Evolutionary conservation across 345 rosid species (phyloP), one percentile per base, ranked within the genome.

Genomic region (Cochlearia excelsa): DNA sequence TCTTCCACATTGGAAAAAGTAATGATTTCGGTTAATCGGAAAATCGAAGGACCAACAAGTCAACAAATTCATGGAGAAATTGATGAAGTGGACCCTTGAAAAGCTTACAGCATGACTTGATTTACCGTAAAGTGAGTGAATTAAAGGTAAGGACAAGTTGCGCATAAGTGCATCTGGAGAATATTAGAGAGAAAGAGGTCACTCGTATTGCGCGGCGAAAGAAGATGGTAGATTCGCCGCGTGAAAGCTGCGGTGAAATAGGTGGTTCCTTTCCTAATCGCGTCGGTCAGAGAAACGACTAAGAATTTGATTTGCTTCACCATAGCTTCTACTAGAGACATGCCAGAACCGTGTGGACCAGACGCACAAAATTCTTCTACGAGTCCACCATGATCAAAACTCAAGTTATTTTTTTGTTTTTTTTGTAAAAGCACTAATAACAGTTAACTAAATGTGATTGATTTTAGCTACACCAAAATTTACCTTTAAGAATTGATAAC

Each of bases 41-140:
- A 85, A 30, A 76, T 67, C 0, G 93, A 93, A 2, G 96, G 86
- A 0, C 90, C 96, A 3, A 83, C 93, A 3, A 79, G 86, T 3
- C 93, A 67, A 0, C 79, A 66, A 85, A 26, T 74, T 83, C 80
- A 87, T 80, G 9, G 84, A 74, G 47, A 88, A 83, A 74, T 88
- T 88, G 23, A 88, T 79, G 1, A 83, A 88, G 9, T 88, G 93
- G 10, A 87, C 95, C 83, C 83, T 48, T 75, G 79, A 38, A 87
- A 87, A 33, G 95, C 95, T 70, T 84, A 91, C 3, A 82, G 80
- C 38, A 88, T 88, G 2, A 90, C 93, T 71, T 88, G 96, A 50
- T 88, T 85, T 6, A 93, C 94, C 0, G 88, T 88, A 70, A 88
- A 88, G 9, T 88, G 93, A 23, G 94, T 93, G 66, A 85, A 88